phyloP scores from a whole-genome alignment of 2,329 filamentous ascomycete species.

The Trichoderma asperellum region DNA sequence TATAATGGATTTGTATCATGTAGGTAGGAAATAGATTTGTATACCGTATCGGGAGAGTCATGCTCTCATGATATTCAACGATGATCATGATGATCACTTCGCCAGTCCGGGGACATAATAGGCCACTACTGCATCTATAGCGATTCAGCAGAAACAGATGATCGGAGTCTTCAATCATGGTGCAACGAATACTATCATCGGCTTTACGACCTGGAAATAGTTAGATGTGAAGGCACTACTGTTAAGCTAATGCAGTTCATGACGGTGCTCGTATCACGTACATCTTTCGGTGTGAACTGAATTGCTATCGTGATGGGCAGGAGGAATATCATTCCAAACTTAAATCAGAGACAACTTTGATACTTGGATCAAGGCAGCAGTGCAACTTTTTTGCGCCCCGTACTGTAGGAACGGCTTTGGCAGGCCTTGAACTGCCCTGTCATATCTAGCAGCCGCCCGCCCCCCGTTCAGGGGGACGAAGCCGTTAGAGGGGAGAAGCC shows the following conservation, averaged over 20 bases:
- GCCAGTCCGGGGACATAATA: background rate
- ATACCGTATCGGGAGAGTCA: background rate
- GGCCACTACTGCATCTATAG: background rate
- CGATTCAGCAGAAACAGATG: background rate
- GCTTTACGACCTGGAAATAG: background rate
- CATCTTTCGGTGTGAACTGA: background rate
- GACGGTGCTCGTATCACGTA: background rate
- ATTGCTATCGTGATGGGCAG: background rate
- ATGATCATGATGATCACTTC: conserved; percentile 4
- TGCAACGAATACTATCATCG: background rate
- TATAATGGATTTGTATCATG: background rate
- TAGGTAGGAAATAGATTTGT: background rate
- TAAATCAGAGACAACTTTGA: background rate
- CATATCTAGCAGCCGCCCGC: conserved; percentile 14
- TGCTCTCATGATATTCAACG: background rate
- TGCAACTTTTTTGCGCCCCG: background rate
- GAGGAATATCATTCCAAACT: background rate
- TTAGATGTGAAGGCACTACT: background rate
- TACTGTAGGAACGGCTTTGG: background rate
- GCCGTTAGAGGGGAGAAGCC: background rate
- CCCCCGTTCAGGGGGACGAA: conserved; percentile 19
- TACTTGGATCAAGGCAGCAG: background rate
- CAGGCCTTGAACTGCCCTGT: conserved; percentile 8
- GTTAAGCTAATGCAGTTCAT: background rate
- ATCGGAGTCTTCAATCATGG: background rate